phyloP scores from a whole-genome alignment of 306 rosid genomes.

The Biancaea sappan region DNA sequence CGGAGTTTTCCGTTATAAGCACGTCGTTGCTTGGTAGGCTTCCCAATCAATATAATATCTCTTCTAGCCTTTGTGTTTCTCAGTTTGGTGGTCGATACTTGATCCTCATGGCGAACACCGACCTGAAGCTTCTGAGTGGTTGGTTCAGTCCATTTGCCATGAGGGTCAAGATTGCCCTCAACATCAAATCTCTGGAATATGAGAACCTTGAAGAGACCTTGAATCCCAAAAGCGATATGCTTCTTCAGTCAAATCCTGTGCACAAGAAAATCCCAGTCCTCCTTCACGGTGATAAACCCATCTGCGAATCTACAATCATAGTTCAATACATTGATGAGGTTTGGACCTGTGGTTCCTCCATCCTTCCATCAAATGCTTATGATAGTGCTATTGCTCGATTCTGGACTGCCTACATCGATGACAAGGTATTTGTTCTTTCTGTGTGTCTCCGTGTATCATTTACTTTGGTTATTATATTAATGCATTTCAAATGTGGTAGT shows the following conservation, averaged over 20 bases:
- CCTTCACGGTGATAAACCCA: conserved; percentile 50
- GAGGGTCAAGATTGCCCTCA: conserved; percentile 58
- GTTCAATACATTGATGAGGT: conserved; percentile 59
- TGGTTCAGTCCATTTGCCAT: conserved; percentile 56
- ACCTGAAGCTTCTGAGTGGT: conserved; percentile 53
- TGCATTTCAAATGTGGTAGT: conserved; percentile 38
- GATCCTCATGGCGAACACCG: conserved; percentile 53
- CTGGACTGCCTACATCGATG: conserved; percentile 59
- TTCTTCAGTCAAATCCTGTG: conserved; percentile 63
- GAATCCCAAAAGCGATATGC: conserved; percentile 51
- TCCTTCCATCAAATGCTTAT: conserved; percentile 56
- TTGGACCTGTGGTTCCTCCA: conserved; percentile 47
- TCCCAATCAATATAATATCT: too few species aligned
- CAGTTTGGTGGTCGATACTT: background rate
- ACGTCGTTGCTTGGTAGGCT: too few species aligned
- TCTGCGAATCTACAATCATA: conserved; percentile 63
- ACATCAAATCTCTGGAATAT: conserved; percentile 52
- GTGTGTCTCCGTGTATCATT: too few species aligned
- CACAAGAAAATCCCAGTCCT: conserved; percentile 64
- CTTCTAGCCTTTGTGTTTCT: too few species aligned
- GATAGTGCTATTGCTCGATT: conserved; percentile 58
- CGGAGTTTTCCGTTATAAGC: too few species aligned
- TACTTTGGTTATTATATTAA: too few species aligned
- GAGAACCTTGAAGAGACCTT: conserved; percentile 51
- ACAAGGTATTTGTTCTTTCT: conserved; percentile 44